Evolutionary conservation across 192 early-diverging fungal genomes (phyloP).

Genomic region (Coemansia sp.): DNA sequence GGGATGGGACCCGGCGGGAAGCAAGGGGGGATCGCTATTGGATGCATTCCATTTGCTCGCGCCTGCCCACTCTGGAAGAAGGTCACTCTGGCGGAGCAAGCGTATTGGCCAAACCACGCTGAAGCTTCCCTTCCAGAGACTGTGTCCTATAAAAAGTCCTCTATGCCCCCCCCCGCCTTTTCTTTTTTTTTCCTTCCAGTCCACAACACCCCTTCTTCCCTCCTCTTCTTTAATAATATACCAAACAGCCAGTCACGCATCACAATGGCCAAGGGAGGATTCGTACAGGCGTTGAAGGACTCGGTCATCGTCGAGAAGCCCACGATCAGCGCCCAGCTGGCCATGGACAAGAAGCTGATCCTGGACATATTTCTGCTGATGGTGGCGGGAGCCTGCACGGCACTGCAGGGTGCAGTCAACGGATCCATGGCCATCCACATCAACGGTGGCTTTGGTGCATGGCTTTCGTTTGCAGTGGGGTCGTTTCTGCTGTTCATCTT

Average conservation of each 20-base stretch:
- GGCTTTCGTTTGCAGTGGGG: conserved; percentile 46
- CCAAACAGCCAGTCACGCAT: no score
- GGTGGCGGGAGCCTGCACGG: conserved; percentile 28
- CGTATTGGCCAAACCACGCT: no score
- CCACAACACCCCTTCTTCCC: neutral
- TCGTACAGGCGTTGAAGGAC: conserved; percentile 28
- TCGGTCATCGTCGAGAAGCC: conserved; percentile 42
- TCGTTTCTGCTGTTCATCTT: conserved; percentile 37
- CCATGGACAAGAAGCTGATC: conserved; percentile 38
- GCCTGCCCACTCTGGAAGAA: no score
- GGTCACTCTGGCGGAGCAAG: no score
- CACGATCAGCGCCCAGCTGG: conserved; percentile 19
- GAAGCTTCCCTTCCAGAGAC: no score
- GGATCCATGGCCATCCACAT: conserved; percentile 37
- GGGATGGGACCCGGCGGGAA: no score
- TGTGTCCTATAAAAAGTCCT: no score
- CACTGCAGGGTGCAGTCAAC: conserved; percentile 42
- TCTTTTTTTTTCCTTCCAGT: neutral
- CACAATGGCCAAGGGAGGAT: conserved; percentile 33
- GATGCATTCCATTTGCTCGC: no score
- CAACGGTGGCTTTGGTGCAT: conserved; percentile 40
- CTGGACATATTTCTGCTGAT: conserved; percentile 40
- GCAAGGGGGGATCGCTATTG: no score
- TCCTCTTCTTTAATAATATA: neutral
- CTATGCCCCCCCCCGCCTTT: no score